A percentile compares a stretch with the other conserved stretches of the same genome.
Conservation (phyloP, 2,329 filamentous ascomycete species). For the Sclerotinia nivalis region DNA sequence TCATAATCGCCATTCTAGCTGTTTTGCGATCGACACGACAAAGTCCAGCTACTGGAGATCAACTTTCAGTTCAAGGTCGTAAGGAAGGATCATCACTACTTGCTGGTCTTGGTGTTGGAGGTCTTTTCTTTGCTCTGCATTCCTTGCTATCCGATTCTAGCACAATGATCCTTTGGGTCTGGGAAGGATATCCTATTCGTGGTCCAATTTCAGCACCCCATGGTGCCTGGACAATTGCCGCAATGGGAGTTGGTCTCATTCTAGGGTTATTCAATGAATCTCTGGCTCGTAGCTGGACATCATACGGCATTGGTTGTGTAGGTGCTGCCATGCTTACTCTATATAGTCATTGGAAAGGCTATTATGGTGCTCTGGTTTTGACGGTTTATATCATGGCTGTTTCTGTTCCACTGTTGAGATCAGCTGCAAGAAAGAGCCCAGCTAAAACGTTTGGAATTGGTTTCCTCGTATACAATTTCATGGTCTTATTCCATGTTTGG, state of each 20-base stretch:
- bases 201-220: conserved; percentile 89
- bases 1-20: conserved; percentile 74
- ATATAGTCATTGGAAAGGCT: conserved; percentile 83
- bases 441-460: conserved; percentile 82
- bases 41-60: conserved; percentile 49
- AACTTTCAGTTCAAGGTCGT: conserved; percentile 50
- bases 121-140: conserved; percentile 85
- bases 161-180: conserved; percentile 98
- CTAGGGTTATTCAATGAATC: conserved; percentile 73
- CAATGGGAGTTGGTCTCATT: conserved; percentile 81
- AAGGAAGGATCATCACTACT: conserved; percentile 69
- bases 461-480: conserved; percentile 87
- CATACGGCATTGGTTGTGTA: conserved; percentile 74
- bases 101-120: conserved; percentile 76
- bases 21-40: conserved; percentile 73
- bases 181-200: conserved; percentile 91
- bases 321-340: conserved; percentile 78
- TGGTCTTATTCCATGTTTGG: conserved; percentile 98
- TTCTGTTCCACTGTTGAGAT: conserved; percentile 71
- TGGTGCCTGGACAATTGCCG: conserved; percentile 79
- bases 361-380: conserved; percentile 75
- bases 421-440: conserved; percentile 75
- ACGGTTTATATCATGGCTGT: conserved; percentile 81
- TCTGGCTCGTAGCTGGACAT: conserved; percentile 74
- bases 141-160: conserved; percentile 94